Base-by-base conservation (phyloP, 139 green algal genomes). In the Marvania coccoides region DNA sequence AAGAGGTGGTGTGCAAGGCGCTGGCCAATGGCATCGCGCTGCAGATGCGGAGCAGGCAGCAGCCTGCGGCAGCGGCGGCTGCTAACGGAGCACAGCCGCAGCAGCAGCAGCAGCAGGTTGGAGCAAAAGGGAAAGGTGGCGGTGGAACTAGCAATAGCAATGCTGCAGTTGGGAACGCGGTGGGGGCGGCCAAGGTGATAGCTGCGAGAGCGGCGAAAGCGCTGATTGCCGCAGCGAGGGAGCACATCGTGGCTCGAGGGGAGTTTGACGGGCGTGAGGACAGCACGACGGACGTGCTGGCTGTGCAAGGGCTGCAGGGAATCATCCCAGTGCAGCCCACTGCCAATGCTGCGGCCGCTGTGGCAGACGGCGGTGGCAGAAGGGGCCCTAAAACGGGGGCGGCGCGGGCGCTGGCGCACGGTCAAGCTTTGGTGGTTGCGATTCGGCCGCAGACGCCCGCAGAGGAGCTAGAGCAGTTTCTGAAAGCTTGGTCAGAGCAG, bases 1-100 rank as follows among this genome's bases (percentile, higher is more conserved):
- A 73, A 53, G 74, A 64, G 24, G 63, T 57, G 7, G 67, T 82
- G 10, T 13, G 47, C 14, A 46, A 59, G 13, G 60, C 72, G 36
- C 63, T 79, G 37, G 47, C 60, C 7, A 51, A 19, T 6, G 10
- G 55, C 35, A 47, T 63, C 15, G 9, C 55, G 9, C 7, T 9
- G 12, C 55, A 63, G 55, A 47, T 63, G 55, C 26, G 30, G 36
- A 47, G 13, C 14, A 47, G 13, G 55, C n/a, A n/a, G n/a, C n/a
- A n/a, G 46, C 19, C 19, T 10, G 46, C 14, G 46, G 14, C 19
- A 0, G 1, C 46, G 12, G 46, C 46, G 28, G 28, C 19, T 7
- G 12, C 9, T 8, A 47, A n/a, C 15, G 26, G 55, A 15, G 55
- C 55, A 13, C 30, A 6, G 7, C n/a, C 35, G 23, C 14, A 15